Percentiles rank a stretch among this genome's conserved stretches.
Evolutionary conservation across 805 yeast species (phyloP).

Genomic region (Saccharomycopsis malanga): DNA sequence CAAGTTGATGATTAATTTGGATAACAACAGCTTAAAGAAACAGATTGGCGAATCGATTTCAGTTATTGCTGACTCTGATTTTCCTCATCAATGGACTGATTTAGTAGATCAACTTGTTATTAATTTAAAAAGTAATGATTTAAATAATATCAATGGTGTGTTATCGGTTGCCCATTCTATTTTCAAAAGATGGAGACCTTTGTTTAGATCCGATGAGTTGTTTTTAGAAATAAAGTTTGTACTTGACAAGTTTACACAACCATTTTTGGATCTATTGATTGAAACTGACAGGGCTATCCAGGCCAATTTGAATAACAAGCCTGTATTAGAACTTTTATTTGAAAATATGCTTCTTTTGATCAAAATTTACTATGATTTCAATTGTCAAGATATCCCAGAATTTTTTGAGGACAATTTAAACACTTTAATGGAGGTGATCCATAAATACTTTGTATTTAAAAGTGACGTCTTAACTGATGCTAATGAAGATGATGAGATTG

Average conservation of each 20-base stretch:
- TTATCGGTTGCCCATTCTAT: slow-evolving; percentile 90
- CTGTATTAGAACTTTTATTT: slow-evolving; percentile 49
- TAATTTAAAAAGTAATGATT: slow-evolving; percentile 44
- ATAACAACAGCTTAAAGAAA: slow-evolving; percentile 63
- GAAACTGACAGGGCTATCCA: slow-evolving; percentile 62
- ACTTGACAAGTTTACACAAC: slow-evolving; percentile 70
- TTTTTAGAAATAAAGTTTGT: slow-evolving; percentile 85
- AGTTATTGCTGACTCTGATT: slow-evolving; percentile 90
- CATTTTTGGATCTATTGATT: slow-evolving; percentile 65
- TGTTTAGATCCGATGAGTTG: slow-evolving; percentile 84
- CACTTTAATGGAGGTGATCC: slow-evolving; percentile 71
- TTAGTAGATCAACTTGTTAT: slow-evolving; percentile 67
- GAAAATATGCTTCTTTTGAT: slow-evolving; percentile 65
- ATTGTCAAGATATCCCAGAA: slow-evolving; percentile 97
- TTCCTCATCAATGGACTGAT: slow-evolving; percentile 83
- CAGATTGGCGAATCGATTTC: slow-evolving; percentile 94
- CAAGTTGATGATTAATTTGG: slow-evolving; percentile 77
- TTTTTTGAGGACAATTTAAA: slow-evolving; percentile 88
- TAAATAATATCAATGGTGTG: slow-evolving; percentile 75
- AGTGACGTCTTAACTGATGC: slow-evolving; percentile 48
- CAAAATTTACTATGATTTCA: slow-evolving; percentile 85
- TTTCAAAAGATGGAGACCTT: slow-evolving; percentile 94
- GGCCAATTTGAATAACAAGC: slow-evolving; percentile 34
- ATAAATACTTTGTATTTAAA: slow-evolving; percentile 64
- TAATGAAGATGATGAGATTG: slow-evolving; percentile 62